Evolutionary conservation across 208 protist species (phyloP), one percentile per base, ranked within the genome.

Genomic region (Crithidia mellificae): DNA sequence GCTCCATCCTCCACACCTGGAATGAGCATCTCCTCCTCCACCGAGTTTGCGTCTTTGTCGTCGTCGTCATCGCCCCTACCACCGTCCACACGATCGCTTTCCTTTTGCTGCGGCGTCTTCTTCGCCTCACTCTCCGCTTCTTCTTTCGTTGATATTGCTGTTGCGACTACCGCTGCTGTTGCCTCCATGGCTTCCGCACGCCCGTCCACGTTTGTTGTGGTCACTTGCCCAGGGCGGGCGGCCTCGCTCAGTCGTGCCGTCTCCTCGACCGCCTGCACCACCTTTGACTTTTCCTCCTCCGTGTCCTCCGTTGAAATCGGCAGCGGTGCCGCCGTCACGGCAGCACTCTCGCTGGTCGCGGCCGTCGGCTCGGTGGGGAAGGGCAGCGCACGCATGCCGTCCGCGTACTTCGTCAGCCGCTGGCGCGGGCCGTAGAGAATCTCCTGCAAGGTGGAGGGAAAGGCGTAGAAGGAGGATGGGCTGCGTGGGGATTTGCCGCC

Each of bases 401-500:
- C 56, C 17, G 53, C 72, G 49, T 71, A 77, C 52, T 43, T 77
- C 8, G 64, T 72, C 27, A 77, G 54, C 15, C 56, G 57, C 58
- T 77, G 57, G 0, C 64, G 72, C 2, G 63, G 54, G 4, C 38
- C 52, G 56, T 64, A 67, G 24, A 80, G 66, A 43, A 88, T 84
- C 15, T 71, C 55, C 7, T 57, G 57, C 38, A 80, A 34, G n/a
- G 62, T 75, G 6, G 69, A 62, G 14, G 62, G 66, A 24, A 73
- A 67, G 38, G 54, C 47, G 65, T 66, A 72, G 17, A 77, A 65
- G 11, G 36, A 55, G 38, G 11, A 58, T 6, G 57, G 66, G 20
- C 9, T 53, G 66, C 59, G 68, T 5, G 51, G 44, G 29, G 30
- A 55, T 36, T 39, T 46, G 22, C 59, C 46, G 41, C 44, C n/a